A percentile compares a stretch with the other conserved stretches of the same genome.
Conservation (phyloP, 2,329 filamentous ascomycete species). For the Podosphaera fusca region DNA sequence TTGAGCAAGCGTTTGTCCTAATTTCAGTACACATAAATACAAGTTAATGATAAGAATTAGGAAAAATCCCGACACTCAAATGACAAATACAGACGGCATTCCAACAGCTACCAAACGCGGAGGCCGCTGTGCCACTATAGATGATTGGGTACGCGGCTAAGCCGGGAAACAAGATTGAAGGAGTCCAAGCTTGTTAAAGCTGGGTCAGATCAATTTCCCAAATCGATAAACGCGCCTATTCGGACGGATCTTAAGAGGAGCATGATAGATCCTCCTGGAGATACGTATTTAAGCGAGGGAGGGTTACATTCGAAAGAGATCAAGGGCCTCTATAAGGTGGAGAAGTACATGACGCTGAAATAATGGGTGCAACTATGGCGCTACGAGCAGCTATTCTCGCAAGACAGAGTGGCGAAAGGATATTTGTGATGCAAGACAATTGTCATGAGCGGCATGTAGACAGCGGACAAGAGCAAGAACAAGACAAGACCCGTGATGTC, state of each 20-base stretch:
- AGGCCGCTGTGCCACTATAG: background rate
- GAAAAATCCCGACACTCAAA: too few relatives aligned
- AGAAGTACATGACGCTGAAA: too few relatives aligned
- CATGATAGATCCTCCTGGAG: background rate
- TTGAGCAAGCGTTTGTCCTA: background rate
- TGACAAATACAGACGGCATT: too few relatives aligned
- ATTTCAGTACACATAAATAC: background rate
- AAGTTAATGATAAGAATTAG: background rate
- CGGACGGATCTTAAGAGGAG: background rate
- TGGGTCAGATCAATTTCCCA: background rate
- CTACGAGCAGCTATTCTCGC: background rate
- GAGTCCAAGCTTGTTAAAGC: background rate
- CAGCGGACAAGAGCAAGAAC: too few relatives aligned
- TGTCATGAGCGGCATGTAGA: too few relatives aligned
- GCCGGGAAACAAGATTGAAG: background rate
- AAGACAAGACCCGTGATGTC: too few relatives aligned
- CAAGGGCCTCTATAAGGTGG: background rate
- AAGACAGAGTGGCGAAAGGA: background rate
- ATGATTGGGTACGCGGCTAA: background rate
- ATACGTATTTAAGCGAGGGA: background rate
- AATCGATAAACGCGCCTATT: background rate
- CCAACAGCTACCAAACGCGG: background rate
- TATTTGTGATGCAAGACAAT: background rate
- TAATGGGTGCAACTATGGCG: too few relatives aligned
- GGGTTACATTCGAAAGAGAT: background rate